Percentiles rank a stretch among this genome's conserved stretches.
phyloP scores from a whole-genome alignment of 768 basidiomycete genomes.

The Mycena indigotica region DNA sequence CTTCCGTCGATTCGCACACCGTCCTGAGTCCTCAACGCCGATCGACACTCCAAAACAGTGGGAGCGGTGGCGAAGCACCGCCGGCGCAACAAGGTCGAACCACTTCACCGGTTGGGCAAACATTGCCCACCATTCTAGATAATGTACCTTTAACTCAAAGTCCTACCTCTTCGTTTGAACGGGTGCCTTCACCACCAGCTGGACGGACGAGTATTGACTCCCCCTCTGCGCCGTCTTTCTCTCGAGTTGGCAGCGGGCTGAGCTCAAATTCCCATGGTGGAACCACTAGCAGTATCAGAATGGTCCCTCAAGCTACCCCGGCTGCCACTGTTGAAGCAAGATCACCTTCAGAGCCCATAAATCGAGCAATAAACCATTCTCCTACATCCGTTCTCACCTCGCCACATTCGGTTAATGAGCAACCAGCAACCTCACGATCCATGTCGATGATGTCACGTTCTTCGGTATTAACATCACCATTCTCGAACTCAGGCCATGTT shows the following conservation, averaged over 20 bases:
- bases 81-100: slow-evolving; percentile 1
- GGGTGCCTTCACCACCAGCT: slow-evolving; percentile 16
- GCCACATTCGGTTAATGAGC: slow-evolving; percentile 29
- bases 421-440: slow-evolving; percentile 6
- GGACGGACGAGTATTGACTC: slow-evolving; percentile 38
- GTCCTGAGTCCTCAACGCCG: slow-evolving; percentile 23
- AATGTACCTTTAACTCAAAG: slow-evolving; percentile 16
- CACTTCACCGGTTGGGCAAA: slow-evolving; percentile 10
- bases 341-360: slow-evolving; percentile 12
- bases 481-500: slow-evolving; percentile 33
- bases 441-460: slow-evolving; percentile 17
- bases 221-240: slow-evolving; percentile 27
- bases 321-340: not conserved
- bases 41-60: slow-evolving; percentile 7
- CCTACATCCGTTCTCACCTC: slow-evolving; percentile 37
- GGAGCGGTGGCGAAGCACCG: slow-evolving; percentile 4
- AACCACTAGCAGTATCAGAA: not conserved
- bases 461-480: slow-evolving; percentile 40
- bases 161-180: slow-evolving; percentile 19
- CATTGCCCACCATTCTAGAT: slow-evolving; percentile 8
- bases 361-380: slow-evolving; percentile 16
- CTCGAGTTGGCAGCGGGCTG: slow-evolving; percentile 44
- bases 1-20: slow-evolving; percentile 26
- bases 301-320: slow-evolving; percentile 7
- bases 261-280: slow-evolving; percentile 20